Evolutionary conservation across 345 rosid genomes (phyloP).

Genomic region (Acer campestre): DNA sequence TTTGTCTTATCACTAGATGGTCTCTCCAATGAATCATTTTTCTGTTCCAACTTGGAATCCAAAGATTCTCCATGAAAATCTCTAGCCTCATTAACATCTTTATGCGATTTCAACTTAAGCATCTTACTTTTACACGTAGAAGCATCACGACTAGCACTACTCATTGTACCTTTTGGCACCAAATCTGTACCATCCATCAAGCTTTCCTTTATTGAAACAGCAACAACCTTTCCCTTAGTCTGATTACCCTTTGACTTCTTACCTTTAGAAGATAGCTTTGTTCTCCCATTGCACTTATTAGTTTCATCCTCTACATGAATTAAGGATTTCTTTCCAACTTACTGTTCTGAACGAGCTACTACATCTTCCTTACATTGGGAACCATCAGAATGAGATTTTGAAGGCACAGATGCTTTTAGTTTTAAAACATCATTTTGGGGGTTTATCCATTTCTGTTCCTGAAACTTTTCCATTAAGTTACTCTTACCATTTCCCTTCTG

Average conservation of each 20-base stretch:
- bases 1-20: slow-evolving; percentile 30
- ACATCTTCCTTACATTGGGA: slow-evolving; percentile 23
- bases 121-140: slow-evolving; percentile 28
- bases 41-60: slow-evolving; percentile 25
- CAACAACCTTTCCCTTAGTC: slow-evolving; percentile 22
- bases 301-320: slow-evolving; percentile 22
- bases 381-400: slow-evolving; percentile 19
- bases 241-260: slow-evolving; percentile 41
- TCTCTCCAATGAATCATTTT: slow-evolving; percentile 16
- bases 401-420: slow-evolving; percentile 20
- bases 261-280: slow-evolving; percentile 29
- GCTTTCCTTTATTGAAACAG: slow-evolving; percentile 29
- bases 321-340: slow-evolving; percentile 25
- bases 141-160: slow-evolving; percentile 31
- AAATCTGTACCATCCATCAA: slow-evolving; percentile 31
- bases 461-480: slow-evolving; percentile 25
- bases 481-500: slow-evolving; percentile 28
- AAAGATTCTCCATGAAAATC: slow-evolving; percentile 24
- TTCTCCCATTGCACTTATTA: slow-evolving; percentile 28
- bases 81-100: slow-evolving; percentile 31
- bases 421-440: slow-evolving; percentile 5
- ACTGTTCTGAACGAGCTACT: slow-evolving; percentile 21
- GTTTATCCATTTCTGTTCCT: slow-evolving; percentile 14
- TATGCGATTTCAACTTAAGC: slow-evolving; percentile 36
- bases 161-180: slow-evolving; percentile 24